Conservation (phyloP, 371 early-diverging fungal species). For the Phascolomyces articulosus region DNA sequence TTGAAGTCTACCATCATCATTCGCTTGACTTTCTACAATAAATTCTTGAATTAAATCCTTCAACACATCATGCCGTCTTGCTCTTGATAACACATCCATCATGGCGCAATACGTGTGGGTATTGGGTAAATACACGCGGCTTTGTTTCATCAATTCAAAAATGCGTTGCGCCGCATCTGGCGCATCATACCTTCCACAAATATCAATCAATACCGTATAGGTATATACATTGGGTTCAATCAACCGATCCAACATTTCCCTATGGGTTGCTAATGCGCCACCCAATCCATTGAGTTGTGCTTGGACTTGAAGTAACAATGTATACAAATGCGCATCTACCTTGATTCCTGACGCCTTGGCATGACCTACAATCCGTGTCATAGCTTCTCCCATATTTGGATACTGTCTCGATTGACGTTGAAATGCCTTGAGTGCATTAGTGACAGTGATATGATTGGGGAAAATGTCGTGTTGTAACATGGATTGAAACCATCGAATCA, state of each 20-base stretch:
- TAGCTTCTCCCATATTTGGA: constrained; percentile 18
- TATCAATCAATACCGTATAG: constrained; percentile 42
- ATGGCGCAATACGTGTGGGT: constrained; percentile 48
- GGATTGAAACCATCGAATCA: constrained; percentile 47
- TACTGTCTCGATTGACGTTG: constrained; percentile 1
- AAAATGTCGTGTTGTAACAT: constrained; percentile 31
- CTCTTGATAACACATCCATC: constrained; percentile 45
- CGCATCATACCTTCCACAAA: constrained; percentile 31
- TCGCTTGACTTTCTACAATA: constrained; percentile 22
- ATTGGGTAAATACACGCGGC: constrained; percentile 29
- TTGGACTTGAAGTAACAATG: constrained; percentile 39
- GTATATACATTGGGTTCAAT: constrained; percentile 46
- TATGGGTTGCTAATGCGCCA: constrained; percentile 37
- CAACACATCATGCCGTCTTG: constrained; percentile 30
- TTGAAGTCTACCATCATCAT: constrained; percentile 33
- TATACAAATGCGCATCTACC: constrained; percentile 42
- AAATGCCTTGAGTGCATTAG: constrained; percentile 37
- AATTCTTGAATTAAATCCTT: constrained; percentile 35
- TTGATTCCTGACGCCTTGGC: constrained; percentile 39
- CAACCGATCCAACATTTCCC: constrained; percentile 36
- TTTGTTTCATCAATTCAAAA: constrained; percentile 46
- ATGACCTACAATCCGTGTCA: constrained; percentile 33
- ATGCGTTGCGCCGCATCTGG: constrained; percentile 47
- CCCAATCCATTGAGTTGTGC: constrained; percentile 30
- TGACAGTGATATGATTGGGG: constrained; percentile 36